Percentiles rank a stretch among this genome's conserved stretches.
Evolutionary conservation across 495 filamentous ascomycete genomes (phyloP).

Genomic region (Evansstolkia leycettana): DNA sequence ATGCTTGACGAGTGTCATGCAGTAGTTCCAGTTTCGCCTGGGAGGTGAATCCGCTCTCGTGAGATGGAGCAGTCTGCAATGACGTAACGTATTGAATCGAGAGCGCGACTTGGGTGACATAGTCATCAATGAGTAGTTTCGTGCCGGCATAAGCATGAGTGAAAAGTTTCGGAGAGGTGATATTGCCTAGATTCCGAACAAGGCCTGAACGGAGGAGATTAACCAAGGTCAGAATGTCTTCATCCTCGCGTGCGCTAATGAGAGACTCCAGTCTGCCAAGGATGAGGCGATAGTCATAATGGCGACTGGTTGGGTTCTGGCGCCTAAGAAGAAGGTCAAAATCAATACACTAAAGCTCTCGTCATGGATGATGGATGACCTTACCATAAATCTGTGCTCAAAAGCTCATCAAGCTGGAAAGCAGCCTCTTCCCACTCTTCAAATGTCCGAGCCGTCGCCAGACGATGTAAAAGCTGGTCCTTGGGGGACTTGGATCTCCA

Average conservation of each 20-base stretch:
- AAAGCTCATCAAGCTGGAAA: conserved; percentile 61
- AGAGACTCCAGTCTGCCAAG: conserved; percentile 61
- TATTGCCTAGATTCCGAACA: conserved; percentile 85
- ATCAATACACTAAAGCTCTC: too few species aligned
- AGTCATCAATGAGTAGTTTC: conserved; percentile 83
- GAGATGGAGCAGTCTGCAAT: conserved; percentile 49
- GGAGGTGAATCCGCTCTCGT: conserved; percentile 51
- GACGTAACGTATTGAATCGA: conserved; percentile 66
- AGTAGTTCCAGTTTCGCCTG: conserved; percentile 81
- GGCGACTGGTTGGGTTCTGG: conserved; percentile 64
- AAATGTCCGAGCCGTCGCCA: conserved; percentile 53
- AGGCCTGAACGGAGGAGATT: conserved; percentile 77
- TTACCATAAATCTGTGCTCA: conserved; percentile 75
- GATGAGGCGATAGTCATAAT: conserved; percentile 87
- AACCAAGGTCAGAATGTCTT: conserved; percentile 62
- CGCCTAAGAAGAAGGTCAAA: conserved; percentile 45
- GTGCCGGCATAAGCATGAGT: conserved; percentile 80
- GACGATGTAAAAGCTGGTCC: conserved; percentile 18
- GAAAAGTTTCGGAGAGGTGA: conserved; percentile 72
- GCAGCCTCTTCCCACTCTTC: conserved; percentile 81
- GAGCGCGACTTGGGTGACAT: conserved; percentile 70
- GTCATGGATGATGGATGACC: neutral
- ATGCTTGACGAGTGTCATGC: conserved; percentile 82
- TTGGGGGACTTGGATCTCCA: conserved; percentile 27
- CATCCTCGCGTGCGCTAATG: conserved; percentile 58